These are phyloP conservation scores for Suillus americanus DNA, from an alignment of 768 basidiomycete species.

Conservation along the genomic window DNA sequence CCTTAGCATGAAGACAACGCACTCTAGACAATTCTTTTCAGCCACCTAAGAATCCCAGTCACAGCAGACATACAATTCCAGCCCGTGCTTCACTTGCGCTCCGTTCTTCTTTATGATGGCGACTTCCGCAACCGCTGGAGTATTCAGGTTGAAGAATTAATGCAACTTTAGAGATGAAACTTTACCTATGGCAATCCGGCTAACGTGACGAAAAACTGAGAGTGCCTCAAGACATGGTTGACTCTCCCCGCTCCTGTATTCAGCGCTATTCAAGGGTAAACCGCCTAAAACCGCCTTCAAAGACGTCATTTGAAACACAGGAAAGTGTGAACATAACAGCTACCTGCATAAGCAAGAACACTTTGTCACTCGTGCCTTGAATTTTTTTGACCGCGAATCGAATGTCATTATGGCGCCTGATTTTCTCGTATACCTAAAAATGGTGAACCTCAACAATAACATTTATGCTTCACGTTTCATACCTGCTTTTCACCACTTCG, in stretches of 20 bases:
- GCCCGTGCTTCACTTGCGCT: constrained; percentile 62
- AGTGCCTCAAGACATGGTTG: constrained; percentile 72
- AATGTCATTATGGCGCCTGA: constrained; percentile 73
- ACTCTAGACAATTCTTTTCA: constrained; percentile 41
- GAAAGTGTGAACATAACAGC: constrained; percentile 1
- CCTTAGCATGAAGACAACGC: constrained; percentile 77
- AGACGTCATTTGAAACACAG: constrained; percentile 10
- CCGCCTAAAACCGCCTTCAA: constrained; percentile 69
- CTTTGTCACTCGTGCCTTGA: constrained; percentile 73
- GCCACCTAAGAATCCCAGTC: not conserved
- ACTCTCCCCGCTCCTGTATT: constrained; percentile 71
- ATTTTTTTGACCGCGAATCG: constrained; percentile 73
- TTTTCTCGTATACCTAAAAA: constrained; percentile 57
- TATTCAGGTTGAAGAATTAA: constrained; percentile 8
- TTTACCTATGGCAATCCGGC: constrained; percentile 73
- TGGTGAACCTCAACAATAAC: not conserved
- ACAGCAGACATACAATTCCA: constrained; percentile 61
- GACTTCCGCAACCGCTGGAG: constrained; percentile 73
- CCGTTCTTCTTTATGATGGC: constrained; percentile 67
- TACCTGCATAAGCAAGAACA: constrained; percentile 80
- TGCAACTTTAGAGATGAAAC: not conserved
- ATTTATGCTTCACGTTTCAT: not conserved
- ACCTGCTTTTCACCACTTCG: constrained; percentile 78
- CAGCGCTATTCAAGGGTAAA: constrained; percentile 63
- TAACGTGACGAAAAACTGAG: constrained; percentile 70